These are phyloP conservation scores for Dictyostelium firmibasis DNA, from an alignment of 78 protist species.

Conservation along the genomic window DNA sequence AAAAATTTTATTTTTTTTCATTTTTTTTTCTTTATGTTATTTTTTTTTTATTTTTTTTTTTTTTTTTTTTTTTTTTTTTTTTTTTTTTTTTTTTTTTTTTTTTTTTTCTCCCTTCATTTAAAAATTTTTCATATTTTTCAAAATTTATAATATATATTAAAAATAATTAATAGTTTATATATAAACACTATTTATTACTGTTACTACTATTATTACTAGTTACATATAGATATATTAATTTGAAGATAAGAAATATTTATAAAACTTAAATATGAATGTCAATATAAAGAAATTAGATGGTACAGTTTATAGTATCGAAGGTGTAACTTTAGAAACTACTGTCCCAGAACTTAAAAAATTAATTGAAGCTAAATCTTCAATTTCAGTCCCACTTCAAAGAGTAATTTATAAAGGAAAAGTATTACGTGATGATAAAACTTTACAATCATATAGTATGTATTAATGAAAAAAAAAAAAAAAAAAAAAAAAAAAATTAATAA, in stretches of 20 bases:
- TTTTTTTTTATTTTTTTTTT: not conserved
- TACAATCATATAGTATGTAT: slow-evolving; percentile 51
- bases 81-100: not conserved
- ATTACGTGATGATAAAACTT: slow-evolving; percentile 54
- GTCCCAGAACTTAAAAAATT: slow-evolving; percentile 24
- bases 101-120: not conserved
- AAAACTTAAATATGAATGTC: not conserved
- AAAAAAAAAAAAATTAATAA: not conserved
- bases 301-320: not conserved
- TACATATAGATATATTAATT: too few species aligned
- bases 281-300: slow-evolving; percentile 64
- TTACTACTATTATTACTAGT: not conserved
- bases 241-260: not conserved
- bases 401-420: slow-evolving; percentile 62
- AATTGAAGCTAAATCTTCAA: not conserved
- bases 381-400: slow-evolving; percentile 13
- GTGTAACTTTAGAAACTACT: not conserved
- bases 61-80: not conserved
- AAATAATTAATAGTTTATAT: not conserved
- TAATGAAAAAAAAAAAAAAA: too few species aligned
- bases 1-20: not conserved
- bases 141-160: not conserved
- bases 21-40: not conserved
- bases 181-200: too few species aligned
- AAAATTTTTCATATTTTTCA: not conserved